Evolutionary conservation across 108 stramenopile genomes (phyloP).

Genomic region (Cyclotella atomus): DNA sequence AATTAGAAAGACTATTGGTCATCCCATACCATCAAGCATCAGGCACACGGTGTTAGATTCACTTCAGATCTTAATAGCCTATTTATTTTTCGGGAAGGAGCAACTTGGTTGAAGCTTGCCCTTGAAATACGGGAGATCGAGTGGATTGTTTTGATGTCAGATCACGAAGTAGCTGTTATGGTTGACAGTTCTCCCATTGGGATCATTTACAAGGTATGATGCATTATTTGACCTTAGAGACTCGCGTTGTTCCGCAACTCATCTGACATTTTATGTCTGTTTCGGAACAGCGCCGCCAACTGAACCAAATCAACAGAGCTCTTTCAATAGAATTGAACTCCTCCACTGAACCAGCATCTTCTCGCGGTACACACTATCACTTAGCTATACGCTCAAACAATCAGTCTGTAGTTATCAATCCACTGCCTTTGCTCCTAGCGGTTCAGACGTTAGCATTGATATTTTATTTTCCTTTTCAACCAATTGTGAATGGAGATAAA

Average conservation of each 20-base stretch:
- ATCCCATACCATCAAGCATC: slow-evolving; percentile 12
- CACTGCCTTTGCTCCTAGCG: slow-evolving; percentile 29
- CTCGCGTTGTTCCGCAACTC: not conserved
- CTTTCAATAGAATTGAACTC: slow-evolving; percentile 17
- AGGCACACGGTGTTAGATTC: slow-evolving; percentile 11
- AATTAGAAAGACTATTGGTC: slow-evolving; percentile 2
- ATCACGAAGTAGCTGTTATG: slow-evolving; percentile 10
- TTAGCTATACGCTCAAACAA: slow-evolving; percentile 10
- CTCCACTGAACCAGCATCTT: slow-evolving; percentile 18
- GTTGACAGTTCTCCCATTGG: slow-evolving; percentile 20
- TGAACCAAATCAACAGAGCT: not conserved
- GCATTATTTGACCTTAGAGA: not conserved
- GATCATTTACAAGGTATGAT: slow-evolving; percentile 37
- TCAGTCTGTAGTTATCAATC: slow-evolving; percentile 32
- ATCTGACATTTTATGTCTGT: not conserved
- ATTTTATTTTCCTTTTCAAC: slow-evolving; percentile 29
- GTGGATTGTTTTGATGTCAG: slow-evolving; percentile 24
- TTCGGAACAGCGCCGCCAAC: slow-evolving; percentile 1
- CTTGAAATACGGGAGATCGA: slow-evolving; percentile 15
- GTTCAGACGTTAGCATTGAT: slow-evolving; percentile 17
- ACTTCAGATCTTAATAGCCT: slow-evolving; percentile 5
- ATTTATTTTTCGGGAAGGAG: slow-evolving; percentile 5
- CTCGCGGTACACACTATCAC: slow-evolving; percentile 13
- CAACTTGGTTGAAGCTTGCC: slow-evolving; percentile 16
- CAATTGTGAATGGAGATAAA: not conserved